phyloP scores from a whole-genome alignment of 129 eudicot genomes.

The Saposhnikovia divaricata region DNA sequence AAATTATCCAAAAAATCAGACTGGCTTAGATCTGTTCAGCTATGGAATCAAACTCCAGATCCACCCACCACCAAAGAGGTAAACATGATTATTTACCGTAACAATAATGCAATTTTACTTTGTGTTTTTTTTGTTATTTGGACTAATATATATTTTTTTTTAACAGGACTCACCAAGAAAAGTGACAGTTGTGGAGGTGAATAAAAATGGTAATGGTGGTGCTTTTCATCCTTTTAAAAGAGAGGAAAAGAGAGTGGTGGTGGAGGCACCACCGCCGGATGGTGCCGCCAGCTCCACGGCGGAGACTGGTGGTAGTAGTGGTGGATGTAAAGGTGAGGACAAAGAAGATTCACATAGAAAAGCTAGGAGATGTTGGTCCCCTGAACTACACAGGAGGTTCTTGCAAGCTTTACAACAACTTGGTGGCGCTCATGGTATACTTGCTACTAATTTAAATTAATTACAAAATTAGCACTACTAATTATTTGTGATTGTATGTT shows the following conservation, averaged over 20 bases:
- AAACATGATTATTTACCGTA: background rate
- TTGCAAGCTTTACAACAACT: slow-evolving; percentile 89
- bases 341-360: slow-evolving; percentile 59
- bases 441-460: slow-evolving; percentile 6
- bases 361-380: slow-evolving; percentile 86
- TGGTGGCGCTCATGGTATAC: slow-evolving; percentile 86
- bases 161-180: slow-evolving; percentile 39
- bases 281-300: slow-evolving; percentile 48
- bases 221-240: slow-evolving; percentile 80
- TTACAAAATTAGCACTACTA: background rate
- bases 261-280: slow-evolving; percentile 14
- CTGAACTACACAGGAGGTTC: slow-evolving; percentile 72
- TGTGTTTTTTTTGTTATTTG: slow-evolving; percentile 6
- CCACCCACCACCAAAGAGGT: slow-evolving; percentile 49
- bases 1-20: slow-evolving; percentile 63
- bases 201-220: slow-evolving; percentile 62
- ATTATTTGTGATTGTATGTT: background rate
- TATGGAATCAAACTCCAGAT: slow-evolving; percentile 80
- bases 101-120: background rate
- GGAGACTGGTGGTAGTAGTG: slow-evolving; percentile 41
- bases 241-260: slow-evolving; percentile 26
- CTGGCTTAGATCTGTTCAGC: slow-evolving; percentile 94
- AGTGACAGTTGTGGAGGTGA: slow-evolving; percentile 47
- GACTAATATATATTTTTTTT: slow-evolving; percentile 6
- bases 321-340: slow-evolving; percentile 39